Percentiles rank a stretch among this genome's conserved stretches.
phyloP scores from a whole-genome alignment of 495 filamentous ascomycete species.

The Hypoxylon fuscum region DNA sequence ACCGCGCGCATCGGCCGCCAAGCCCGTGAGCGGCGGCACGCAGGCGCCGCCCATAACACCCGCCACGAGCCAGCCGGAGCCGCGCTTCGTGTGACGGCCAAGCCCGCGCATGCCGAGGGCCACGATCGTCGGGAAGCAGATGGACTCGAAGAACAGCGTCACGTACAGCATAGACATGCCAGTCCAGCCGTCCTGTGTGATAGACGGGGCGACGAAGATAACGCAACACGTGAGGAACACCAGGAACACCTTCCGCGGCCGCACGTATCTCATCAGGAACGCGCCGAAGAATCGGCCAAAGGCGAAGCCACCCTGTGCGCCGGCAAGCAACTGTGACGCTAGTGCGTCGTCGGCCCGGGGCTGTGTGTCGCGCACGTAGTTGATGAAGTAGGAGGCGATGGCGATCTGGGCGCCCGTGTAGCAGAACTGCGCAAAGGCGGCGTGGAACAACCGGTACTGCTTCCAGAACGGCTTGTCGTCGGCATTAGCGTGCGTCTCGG shows the following conservation, averaged over 20 bases:
- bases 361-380: constrained; percentile 49
- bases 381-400: constrained; percentile 62
- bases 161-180: constrained; percentile 68
- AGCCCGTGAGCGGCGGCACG: constrained; percentile 70
- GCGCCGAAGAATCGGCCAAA: constrained; percentile 70
- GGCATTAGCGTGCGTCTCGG: constrained; percentile 48
- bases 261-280: constrained; percentile 59
- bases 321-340: constrained; percentile 61
- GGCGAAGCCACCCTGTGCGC: constrained; percentile 73
- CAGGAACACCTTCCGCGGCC: constrained; percentile 62
- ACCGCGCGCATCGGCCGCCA: constrained; percentile 58
- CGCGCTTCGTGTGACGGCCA: constrained; percentile 73
- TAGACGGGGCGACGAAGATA: constrained; percentile 66
- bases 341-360: constrained; percentile 29
- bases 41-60: constrained; percentile 71
- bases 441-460: constrained; percentile 74
- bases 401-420: constrained; percentile 76
- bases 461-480: constrained; percentile 64
- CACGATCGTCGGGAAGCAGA: constrained; percentile 76
- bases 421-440: constrained; percentile 73
- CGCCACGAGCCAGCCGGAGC: constrained; percentile 68
- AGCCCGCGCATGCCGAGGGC: constrained; percentile 73
- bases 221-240: constrained; percentile 60
- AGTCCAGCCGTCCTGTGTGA: constrained; percentile 59
- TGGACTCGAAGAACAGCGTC: constrained; percentile 73